phyloP scores from a whole-genome alignment of 768 basidiomycete species.

The Dacryopinax primogenitus region DNA sequence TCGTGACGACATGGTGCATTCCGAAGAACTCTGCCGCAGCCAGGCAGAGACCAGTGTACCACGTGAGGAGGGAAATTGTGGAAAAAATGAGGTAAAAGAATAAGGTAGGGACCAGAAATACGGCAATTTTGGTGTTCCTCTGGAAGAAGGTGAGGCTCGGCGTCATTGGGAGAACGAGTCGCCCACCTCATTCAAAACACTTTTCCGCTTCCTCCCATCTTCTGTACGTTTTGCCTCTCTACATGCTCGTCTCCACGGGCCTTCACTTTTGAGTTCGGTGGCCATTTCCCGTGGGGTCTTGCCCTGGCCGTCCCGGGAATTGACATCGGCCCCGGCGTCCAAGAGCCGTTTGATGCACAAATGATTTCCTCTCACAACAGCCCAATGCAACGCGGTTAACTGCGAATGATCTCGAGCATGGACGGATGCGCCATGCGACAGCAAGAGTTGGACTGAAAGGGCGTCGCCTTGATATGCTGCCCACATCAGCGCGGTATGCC shows the following conservation, averaged over 20 bases:
- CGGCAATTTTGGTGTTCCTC: slow-evolving; percentile 70
- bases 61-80: slow-evolving; percentile 70
- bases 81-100: slow-evolving; percentile 75
- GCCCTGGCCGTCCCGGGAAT: slow-evolving; percentile 65
- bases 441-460: slow-evolving; percentile 77
- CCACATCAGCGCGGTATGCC: slow-evolving; percentile 97
- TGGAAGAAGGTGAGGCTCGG: slow-evolving; percentile 23
- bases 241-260: slow-evolving; percentile 78
- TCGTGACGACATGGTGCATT: slow-evolving; percentile 88
- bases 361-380: slow-evolving; percentile 87
- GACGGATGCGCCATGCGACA: slow-evolving; percentile 75
- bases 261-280: slow-evolving; percentile 76
- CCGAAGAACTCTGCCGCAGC: slow-evolving; percentile 78
- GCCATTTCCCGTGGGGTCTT: slow-evolving; percentile 94
- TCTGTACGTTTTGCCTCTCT: slow-evolving; percentile 77
- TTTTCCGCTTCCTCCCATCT: slow-evolving; percentile 51
- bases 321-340: slow-evolving; percentile 73
- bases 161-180: neutral
- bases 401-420: slow-evolving; percentile 67
- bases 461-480: slow-evolving; percentile 98
- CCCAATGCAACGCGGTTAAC: slow-evolving; percentile 89
- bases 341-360: slow-evolving; percentile 66
- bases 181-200: slow-evolving; percentile 59
- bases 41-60: slow-evolving; percentile 77
- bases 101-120: slow-evolving; percentile 64